Evolutionary conservation across 2,329 filamentous ascomycete species (phyloP).

Genomic region (Teratosphaeria epicoccoides): DNA sequence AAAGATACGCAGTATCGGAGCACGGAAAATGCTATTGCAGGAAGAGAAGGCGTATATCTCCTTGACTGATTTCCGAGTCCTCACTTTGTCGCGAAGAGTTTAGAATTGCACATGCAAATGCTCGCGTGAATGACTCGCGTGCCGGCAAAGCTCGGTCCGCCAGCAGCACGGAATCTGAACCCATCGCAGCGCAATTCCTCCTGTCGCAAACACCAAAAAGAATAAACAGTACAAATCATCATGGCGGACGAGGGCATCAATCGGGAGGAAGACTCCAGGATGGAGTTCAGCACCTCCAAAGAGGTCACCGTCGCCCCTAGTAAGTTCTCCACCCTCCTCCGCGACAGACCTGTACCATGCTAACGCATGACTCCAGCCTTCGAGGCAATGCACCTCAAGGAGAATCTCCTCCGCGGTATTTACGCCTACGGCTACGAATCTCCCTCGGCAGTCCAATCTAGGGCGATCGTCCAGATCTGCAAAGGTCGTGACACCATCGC

Average conservation of each 20-base stretch:
- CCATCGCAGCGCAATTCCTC: too few species aligned
- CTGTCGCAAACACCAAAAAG: neutral
- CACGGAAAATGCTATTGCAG: neutral
- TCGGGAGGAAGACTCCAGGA: slow-evolving; percentile 85
- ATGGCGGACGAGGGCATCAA: slow-evolving; percentile 87
- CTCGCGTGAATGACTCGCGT: neutral
- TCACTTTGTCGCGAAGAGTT: neutral
- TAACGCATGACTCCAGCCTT: slow-evolving; percentile 1
- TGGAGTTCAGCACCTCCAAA: slow-evolving; percentile 96
- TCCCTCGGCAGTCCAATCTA: slow-evolving; percentile 92
- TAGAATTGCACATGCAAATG: neutral
- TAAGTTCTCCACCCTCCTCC: slow-evolving; percentile 37
- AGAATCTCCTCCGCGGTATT: slow-evolving; percentile 80
- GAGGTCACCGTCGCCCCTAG: slow-evolving; percentile 61
- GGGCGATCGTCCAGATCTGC: slow-evolving; percentile 97
- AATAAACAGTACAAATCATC: slow-evolving; percentile 25
- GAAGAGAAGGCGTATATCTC: neutral
- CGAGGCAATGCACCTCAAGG: slow-evolving; percentile 93
- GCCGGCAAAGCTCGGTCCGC: neutral
- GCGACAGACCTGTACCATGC: neutral
- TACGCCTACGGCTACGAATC: slow-evolving; percentile 99
- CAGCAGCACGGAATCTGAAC: neutral
- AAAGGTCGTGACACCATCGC: slow-evolving; percentile 98
- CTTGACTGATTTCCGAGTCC: neutral
- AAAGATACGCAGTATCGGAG: neutral